Evolutionary conservation across 495 filamentous ascomycete genomes (phyloP), one percentile per base, ranked within the genome.

Genomic region (Neurospora sp.): DNA sequence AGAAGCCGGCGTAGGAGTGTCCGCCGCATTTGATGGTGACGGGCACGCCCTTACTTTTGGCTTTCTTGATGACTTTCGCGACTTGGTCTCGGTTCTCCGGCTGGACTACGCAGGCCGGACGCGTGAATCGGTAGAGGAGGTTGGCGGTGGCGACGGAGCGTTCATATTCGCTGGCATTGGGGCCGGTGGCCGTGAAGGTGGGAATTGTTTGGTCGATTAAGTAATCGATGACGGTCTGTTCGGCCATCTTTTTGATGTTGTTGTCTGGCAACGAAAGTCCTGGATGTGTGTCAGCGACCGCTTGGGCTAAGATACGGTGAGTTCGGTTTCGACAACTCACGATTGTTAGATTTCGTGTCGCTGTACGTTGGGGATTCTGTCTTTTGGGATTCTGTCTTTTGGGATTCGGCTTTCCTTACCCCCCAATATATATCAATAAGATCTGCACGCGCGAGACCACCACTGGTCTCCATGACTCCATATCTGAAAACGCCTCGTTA

Each of bases 1-100:
- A 78, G 61, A 74, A 70, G 20, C 76, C 76, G 20, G 76, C 74
- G 44, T 78, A 78, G 1, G 76, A 78, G 71, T 77, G 75, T 0
- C 76, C 76, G 38, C 69, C 68, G 45, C 72, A 70, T 59, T 76
- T 77, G 45, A 78, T 78, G 48, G 76, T 78, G 0, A 78, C 45
- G 45, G 45, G 1, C n/a, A 14, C 41, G 27, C 53, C 9, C n/a
- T n/a, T n/a, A n/a, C n/a, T n/a, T n/a, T 71, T 69, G 8, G 75
- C 76, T 44, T 69, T 4, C 3, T n/a, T 59, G 71, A 72, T 41
- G 0, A 69, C 40, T 4, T 39, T 1, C 37, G 48, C 48, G 10
- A 77, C 77, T 0, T 78, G 72, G 12, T 31, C 4, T 3, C 22
- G 7, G 37, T 17, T 72, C 39, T 78, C 61, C 14, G 77, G 77